Evolutionary conservation across 1,284 basidiomycete species (phyloP).

Genomic region (Naganishia sp.): DNA sequence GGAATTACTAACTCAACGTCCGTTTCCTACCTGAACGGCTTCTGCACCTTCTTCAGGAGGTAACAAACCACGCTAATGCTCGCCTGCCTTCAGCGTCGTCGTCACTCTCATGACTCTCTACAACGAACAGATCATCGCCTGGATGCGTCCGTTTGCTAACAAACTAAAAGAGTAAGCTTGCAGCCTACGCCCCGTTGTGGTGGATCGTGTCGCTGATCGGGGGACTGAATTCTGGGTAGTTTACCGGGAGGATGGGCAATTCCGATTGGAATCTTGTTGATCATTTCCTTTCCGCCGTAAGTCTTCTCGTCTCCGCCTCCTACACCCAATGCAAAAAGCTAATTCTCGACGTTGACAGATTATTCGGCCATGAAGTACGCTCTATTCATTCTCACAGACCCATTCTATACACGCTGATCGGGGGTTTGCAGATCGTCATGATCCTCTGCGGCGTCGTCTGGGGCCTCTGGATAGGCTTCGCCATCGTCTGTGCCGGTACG

Average conservation of each 20-base stretch:
- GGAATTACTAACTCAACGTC: too few relatives aligned
- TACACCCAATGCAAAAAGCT: slow-evolving; percentile 19
- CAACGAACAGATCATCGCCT: slow-evolving; percentile 66
- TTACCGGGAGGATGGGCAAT: slow-evolving; percentile 71
- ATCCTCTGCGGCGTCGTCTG: slow-evolving; percentile 75
- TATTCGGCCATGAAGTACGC: slow-evolving; percentile 64
- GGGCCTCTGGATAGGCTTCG: slow-evolving; percentile 69
- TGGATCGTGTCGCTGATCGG: background rate
- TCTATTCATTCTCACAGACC: background rate
- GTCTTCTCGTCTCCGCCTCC: slow-evolving; percentile 28
- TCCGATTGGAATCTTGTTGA: slow-evolving; percentile 74
- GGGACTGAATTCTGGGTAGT: slow-evolving; percentile 36
- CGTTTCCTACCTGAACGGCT: too few relatives aligned
- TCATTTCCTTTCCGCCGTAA: slow-evolving; percentile 71
- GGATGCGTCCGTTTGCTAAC: slow-evolving; percentile 65
- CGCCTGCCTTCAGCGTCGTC: slow-evolving; percentile 52
- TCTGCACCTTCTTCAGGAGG: too few relatives aligned
- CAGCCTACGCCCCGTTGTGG: background rate
- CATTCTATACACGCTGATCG: background rate
- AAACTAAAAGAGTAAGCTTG: slow-evolving; percentile 63
- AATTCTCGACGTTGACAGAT: background rate
- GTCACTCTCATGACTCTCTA: slow-evolving; percentile 66
- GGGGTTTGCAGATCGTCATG: slow-evolving; percentile 62
- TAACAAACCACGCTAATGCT: too few relatives aligned
- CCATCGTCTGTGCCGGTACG: slow-evolving; percentile 66